Evolutionary conservation across 179 eudicot species (phyloP), one percentile per base, ranked within the genome.

Genomic region (Silene coronaria): DNA sequence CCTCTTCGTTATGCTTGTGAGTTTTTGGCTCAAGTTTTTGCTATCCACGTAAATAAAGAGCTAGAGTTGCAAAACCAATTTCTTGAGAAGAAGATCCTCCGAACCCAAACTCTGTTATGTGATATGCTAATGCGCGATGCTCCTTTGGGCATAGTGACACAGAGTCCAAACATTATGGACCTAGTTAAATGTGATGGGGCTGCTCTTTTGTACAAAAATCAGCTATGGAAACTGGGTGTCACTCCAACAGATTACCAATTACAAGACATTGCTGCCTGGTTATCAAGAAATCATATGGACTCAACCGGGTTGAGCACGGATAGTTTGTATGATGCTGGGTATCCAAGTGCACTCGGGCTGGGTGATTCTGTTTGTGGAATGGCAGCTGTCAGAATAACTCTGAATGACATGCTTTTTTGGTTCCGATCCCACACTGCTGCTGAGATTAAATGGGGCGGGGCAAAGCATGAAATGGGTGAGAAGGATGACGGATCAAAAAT

Each of bases 151-250:
- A 92, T 95, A n/a, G 87, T 95, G 74, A 81, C 93, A 8, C 93
- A 91, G 75, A 90, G 85, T 82, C 99, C 99, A 26, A 95, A 90
- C 51, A 69, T 95, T 48, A 88, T 90, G 99, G 99, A 92, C 76
- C 97, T 95, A 27, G 91, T 95, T n/a, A 95, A 92, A 78, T 95
- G 97, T 82, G 97, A 95, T 51, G 99, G 99, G 46, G 99, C 99
- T 55, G 95, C 82, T 13, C 82, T 95, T 58, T 19, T 95, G 28
- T 92, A 87, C 85, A 88, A 92, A 55, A 85, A 80, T 30, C 80
- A 86, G 72, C 53, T 88, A 17, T 82, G 91, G 85, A 82, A 79
- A 82, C 53, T 95, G 77, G 99, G 99, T 23, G 32, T 73, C 28
- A 82, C 96, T 22, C 99, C 97, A 9, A 76, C 81, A 0, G 97